Evolutionary conservation across 2,329 filamentous ascomycete genomes (phyloP).

Genomic region (Alternaria triticimaculans): DNA sequence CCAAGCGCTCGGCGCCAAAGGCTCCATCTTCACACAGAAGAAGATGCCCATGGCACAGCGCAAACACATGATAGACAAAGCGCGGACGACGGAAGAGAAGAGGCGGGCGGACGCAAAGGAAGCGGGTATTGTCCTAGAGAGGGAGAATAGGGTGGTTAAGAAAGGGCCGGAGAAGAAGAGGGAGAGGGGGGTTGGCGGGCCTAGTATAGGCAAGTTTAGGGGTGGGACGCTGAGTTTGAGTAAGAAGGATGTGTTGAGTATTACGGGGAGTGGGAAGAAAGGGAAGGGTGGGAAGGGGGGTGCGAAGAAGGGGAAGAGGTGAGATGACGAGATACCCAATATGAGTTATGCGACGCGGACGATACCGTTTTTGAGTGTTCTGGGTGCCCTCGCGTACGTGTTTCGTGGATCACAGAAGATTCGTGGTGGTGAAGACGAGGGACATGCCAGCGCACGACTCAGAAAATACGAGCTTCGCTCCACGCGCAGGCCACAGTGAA

Average conservation of each 20-base stretch:
- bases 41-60: slow-evolving; percentile 90
- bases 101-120: slow-evolving; percentile 81
- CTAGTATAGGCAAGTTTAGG: slow-evolving; percentile 79
- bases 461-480: background rate
- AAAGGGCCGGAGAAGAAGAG: slow-evolving; percentile 58
- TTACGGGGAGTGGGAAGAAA: slow-evolving; percentile 61
- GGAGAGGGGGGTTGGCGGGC: slow-evolving; percentile 73
- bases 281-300: slow-evolving; percentile 48
- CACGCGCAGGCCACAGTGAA: background rate
- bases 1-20: slow-evolving; percentile 79
- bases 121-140: slow-evolving; percentile 88
- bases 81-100: slow-evolving; percentile 69
- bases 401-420: background rate
- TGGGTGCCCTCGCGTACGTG: background rate
- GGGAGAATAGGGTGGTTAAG: slow-evolving; percentile 46
- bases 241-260: slow-evolving; percentile 74
- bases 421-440: background rate
- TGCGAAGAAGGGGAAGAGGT: slow-evolving; percentile 15
- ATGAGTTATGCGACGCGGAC: background rate
- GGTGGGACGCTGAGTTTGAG: slow-evolving; percentile 82
- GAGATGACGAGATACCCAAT: background rate
- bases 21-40: slow-evolving; percentile 75
- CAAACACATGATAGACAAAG: slow-evolving; percentile 80
- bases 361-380: background rate
- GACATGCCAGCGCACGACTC: background rate